phyloP scores from a whole-genome alignment of 371 early-diverging fungal species.

The Mucor plumbeus region DNA sequence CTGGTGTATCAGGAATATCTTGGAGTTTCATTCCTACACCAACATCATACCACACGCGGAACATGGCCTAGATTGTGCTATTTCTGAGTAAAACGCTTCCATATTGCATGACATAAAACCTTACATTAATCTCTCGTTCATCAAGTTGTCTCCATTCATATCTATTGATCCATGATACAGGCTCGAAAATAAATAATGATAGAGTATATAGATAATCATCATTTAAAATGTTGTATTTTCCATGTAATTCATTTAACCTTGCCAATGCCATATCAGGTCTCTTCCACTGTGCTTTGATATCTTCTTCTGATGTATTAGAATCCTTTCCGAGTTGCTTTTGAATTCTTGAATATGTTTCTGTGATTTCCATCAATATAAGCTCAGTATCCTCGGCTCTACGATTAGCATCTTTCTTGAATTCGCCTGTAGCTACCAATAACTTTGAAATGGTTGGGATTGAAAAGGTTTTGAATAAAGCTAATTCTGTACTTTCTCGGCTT shows the following conservation, averaged over 20 bases:
- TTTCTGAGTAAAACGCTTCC: neutral
- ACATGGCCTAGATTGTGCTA: constrained; percentile 21
- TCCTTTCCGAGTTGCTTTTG: constrained; percentile 15
- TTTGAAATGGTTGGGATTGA: constrained; percentile 51
- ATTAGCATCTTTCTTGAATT: constrained; percentile 29
- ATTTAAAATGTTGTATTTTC: constrained; percentile 48
- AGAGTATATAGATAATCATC: constrained; percentile 52
- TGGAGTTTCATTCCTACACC: constrained; percentile 44
- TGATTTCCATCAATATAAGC: constrained; percentile 36
- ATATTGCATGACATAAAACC: neutral
- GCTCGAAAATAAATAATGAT: constrained; percentile 43
- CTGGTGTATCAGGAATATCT: constrained; percentile 46
- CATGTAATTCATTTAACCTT: constrained; percentile 54
- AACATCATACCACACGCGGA: constrained; percentile 40
- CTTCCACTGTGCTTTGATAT: constrained; percentile 26
- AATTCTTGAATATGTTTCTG: constrained; percentile 31
- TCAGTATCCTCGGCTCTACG: constrained; percentile 52
- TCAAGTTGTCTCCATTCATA: constrained; percentile 50
- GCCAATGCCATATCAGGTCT: constrained; percentile 28
- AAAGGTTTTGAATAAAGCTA: constrained; percentile 54
- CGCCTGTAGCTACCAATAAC: constrained; percentile 41
- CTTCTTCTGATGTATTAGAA: constrained; percentile 1
- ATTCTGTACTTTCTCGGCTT: constrained; percentile 22
- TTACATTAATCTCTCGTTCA: constrained; percentile 48
- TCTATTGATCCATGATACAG: constrained; percentile 39